These are phyloP conservation scores for Naganishia onofrii DNA, from an alignment of 768 basidiomycete genomes.

Conservation along the genomic window DNA sequence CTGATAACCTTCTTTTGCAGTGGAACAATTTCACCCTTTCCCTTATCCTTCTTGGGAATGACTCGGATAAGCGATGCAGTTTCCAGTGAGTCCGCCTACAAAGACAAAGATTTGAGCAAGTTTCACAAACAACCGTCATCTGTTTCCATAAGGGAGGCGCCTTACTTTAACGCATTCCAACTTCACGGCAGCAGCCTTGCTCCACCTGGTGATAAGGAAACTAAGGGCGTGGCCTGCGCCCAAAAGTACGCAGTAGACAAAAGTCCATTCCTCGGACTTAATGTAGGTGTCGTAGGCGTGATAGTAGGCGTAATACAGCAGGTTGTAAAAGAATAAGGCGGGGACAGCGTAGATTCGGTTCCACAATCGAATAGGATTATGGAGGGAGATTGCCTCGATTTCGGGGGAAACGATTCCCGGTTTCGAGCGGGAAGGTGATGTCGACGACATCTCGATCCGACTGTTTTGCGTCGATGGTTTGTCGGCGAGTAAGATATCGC, in stretches of 20 bases:
- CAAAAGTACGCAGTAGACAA: constrained; percentile 80
- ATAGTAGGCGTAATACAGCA: constrained; percentile 74
- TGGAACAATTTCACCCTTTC: constrained; percentile 82
- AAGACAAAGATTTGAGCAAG: neutral
- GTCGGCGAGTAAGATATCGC: neutral
- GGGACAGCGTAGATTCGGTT: constrained; percentile 52
- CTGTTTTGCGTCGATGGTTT: neutral
- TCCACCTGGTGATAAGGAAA: constrained; percentile 90
- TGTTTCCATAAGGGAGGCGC: neutral
- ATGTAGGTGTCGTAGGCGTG: constrained; percentile 87
- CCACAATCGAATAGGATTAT: constrained; percentile 51
- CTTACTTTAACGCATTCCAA: constrained; percentile 66
- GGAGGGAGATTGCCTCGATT: constrained; percentile 51
- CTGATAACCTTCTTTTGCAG: constrained; percentile 60
- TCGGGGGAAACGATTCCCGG: constrained; percentile 49
- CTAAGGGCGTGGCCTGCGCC: constrained; percentile 86
- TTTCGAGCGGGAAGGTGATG: constrained; percentile 12
- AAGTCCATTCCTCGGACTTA: constrained; percentile 95
- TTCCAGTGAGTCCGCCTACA: constrained; percentile 60
- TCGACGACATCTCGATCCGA: constrained; percentile 9
- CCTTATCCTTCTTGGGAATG: constrained; percentile 74
- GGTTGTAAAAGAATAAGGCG: constrained; percentile 50
- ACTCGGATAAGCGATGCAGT: constrained; percentile 79
- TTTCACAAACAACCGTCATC: too few relatives aligned
- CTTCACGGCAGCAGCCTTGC: constrained; percentile 69